Evolutionary conservation across 768 basidiomycete genomes (phyloP), one percentile per base, ranked within the genome.

Genomic region (Tricholoma hemisulphureum): DNA sequence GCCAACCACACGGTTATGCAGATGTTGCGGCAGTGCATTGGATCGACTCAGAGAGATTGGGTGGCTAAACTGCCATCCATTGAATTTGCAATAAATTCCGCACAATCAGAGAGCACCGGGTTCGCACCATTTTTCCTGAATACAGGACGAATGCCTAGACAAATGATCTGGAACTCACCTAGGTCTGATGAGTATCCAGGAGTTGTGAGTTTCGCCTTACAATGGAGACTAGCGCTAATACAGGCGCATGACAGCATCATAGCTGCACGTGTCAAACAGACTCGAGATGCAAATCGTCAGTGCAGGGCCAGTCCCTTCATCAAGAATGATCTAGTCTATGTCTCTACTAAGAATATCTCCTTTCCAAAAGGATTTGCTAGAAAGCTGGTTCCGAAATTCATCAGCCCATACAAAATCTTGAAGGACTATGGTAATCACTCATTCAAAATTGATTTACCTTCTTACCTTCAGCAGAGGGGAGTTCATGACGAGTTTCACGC

Each of bases 231-330:
- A 0, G 70, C 74, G 0, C 39, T 76, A 0, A 66, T 77, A 59
- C 14, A 37, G 0, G 74, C 71, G 0, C 77, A 77, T 31, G 69
- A 77, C 45, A 51, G 62, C 0, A 68, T 76, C 1, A n/a, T 77
- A 0, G 63, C 56, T 0, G 56, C 67, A 0, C 41, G 68, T 0
- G 70, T 75, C 0, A 77, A 76, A 54, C 73, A 77, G 31, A 75
- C 71, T 0, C n/a, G 58, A 0, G 34, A 51, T 3, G 67, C 73
- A 0, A 77, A 77, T 51, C 32, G 56, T 1, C 57, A 64, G 1
- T 54, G 70, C 0, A 53, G 55, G 0, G 6, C 23, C 0, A 52
- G 63, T 6, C 64, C 65, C 0, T 68, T 72, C 41, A 39, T 20
- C 0, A 52, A 58, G 7, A 69, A 63, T 0, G 74, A 75, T 51